Evolutionary conservation across 225 moss, liverwort and hornwort species (phyloP), one percentile per base, ranked within the genome.

Genomic region (Asterella californica): DNA sequence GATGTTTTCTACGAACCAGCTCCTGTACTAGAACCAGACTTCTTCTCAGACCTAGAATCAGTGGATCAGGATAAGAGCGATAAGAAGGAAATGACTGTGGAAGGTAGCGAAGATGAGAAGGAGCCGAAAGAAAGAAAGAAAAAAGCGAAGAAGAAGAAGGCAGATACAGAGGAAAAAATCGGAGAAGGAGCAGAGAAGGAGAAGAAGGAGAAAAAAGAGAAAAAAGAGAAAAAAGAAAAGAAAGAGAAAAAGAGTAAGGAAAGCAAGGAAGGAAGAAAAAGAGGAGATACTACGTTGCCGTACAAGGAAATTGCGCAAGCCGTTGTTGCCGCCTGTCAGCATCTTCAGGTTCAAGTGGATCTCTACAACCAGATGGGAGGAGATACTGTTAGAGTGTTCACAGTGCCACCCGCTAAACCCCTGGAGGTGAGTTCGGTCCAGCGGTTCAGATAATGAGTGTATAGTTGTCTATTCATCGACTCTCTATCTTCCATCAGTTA

Each of bases 251-350:
- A 78, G 21, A 21, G 30, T 22, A 81, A 83, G 64, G 78, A 79
- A 50, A 34, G 2, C 10, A 79, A 24, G 9, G 69, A 25, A 79
- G 78, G 32, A 29, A 54, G 54, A 21, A 87, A 82, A 48, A 76
- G 47, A 66, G 81, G 57, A 50, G 83, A 82, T 70, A 81, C 37
- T 17, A 81, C 66, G 76, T 68, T 97, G 65, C 91, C 94, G 1
- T 97, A 97, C 76, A 80, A 62, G 14, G 83, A 89, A 63, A 76
- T 97, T 71, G 97, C 90, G 0, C 87, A 90, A 50, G 94, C 93
- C 54, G 33, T 97, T 32, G 83, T 77, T 15, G 79, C 78, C 45
- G 88, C 90, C 53, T 79, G 86, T 18, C 66, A 81, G 46, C 87
- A 82, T 71, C 88, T 97, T 82, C 81, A 87, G 62, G 60, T 88